phyloP scores from a whole-genome alignment of 768 basidiomycete species.

The Boletus tylopilopsis region DNA sequence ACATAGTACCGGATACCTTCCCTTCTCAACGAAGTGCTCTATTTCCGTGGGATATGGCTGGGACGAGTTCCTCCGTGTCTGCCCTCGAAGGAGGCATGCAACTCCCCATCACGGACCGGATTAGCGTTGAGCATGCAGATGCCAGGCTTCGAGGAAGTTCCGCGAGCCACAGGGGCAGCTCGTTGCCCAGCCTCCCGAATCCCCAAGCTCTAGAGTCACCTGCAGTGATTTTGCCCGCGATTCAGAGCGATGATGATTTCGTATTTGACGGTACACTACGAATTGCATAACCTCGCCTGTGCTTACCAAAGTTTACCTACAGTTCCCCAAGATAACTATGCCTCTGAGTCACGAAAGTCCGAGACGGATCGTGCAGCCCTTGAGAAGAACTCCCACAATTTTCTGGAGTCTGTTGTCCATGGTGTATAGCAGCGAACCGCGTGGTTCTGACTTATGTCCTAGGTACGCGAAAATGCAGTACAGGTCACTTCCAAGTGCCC shows the following conservation, averaged over 20 bases:
- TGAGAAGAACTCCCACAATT: constrained; percentile 76
- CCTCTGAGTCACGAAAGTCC: constrained; percentile 48
- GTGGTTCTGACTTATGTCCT: constrained; percentile 12
- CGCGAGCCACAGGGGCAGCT: constrained; percentile 53
- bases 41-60: constrained; percentile 85
- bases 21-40: constrained; percentile 65
- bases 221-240: constrained; percentile 32
- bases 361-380: constrained; percentile 55
- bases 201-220: constrained; percentile 47
- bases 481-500: constrained; percentile 49
- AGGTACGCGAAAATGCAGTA: constrained; percentile 81
- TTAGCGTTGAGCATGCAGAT: constrained; percentile 51
- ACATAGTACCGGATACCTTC: constrained; percentile 36
- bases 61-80: constrained; percentile 52
- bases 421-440: neutral
- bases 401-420: constrained; percentile 59
- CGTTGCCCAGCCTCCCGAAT: constrained; percentile 49
- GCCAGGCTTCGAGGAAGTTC: constrained; percentile 52
- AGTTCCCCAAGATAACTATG: constrained; percentile 28
- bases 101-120: constrained; percentile 38
- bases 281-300: neutral
- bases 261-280: constrained; percentile 54
- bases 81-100: constrained; percentile 35
- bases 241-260: constrained; percentile 59
- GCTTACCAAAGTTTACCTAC: constrained; percentile 16